phyloP scores from a whole-genome alignment of 192 early-diverging fungal species.

The Gonapodya prolifera region DNA sequence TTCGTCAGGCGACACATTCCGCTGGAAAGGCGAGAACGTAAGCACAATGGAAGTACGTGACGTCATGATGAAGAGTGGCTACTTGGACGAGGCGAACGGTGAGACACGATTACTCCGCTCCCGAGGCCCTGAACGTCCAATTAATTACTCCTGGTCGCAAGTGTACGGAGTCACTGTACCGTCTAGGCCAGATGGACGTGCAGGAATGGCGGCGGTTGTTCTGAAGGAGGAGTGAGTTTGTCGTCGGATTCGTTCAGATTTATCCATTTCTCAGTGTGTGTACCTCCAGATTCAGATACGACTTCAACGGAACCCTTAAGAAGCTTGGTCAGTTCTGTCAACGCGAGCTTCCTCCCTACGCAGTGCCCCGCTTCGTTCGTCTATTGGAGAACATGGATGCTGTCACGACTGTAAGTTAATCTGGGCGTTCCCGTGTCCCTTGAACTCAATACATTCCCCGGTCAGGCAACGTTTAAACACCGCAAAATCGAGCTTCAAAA shows the following conservation, averaged over 20 bases:
- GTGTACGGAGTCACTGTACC: conserved; percentile 52
- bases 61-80: conserved; percentile 29
- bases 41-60: conserved; percentile 43
- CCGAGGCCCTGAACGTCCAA: too few species aligned
- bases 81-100: conserved; percentile 34
- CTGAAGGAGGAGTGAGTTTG: conserved; percentile 19
- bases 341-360: conserved; percentile 39
- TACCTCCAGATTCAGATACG: too few species aligned
- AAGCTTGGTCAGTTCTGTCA: conserved; percentile 21
- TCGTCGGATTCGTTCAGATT: neutral
- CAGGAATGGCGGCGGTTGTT: conserved; percentile 54
- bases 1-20: conserved; percentile 41
- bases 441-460: neutral
- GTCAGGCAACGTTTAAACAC: conserved; percentile 20
- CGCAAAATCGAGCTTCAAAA: conserved; percentile 14
- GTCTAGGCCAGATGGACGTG: conserved; percentile 40
- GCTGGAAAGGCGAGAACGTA: conserved; percentile 57
- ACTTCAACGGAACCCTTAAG: too few species aligned
- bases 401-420: neutral
- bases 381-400: conserved; percentile 12
- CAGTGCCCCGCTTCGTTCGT: conserved; percentile 49
- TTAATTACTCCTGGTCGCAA: too few species aligned
- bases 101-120: neutral
- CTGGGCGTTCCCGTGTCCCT: conserved; percentile 2
- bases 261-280: too few species aligned